phyloP scores from a whole-genome alignment of 2,329 filamentous ascomycete species.

The Cladosporium sp. region DNA sequence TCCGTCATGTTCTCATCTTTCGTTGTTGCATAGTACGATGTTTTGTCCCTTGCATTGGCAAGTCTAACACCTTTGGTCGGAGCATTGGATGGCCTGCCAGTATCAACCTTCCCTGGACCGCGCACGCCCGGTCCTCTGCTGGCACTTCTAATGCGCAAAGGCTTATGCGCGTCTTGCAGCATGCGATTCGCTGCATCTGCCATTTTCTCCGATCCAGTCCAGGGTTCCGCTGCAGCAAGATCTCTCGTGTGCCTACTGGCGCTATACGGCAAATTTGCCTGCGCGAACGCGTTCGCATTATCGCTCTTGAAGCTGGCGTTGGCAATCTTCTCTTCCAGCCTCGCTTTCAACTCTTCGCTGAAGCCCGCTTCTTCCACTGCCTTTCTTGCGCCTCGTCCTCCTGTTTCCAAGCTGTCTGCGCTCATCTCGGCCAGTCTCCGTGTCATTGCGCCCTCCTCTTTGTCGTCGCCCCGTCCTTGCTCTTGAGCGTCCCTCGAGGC shows the following conservation, averaged over 20 bases:
- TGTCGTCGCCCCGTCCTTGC: conserved; percentile 8
- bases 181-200: conserved; percentile 80
- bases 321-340: conserved; percentile 57
- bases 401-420: conserved; percentile 53
- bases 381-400: conserved; percentile 51
- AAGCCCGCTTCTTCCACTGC: conserved; percentile 60
- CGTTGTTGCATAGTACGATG: conserved; percentile 50
- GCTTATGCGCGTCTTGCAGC: conserved; percentile 60
- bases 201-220: conserved; percentile 72
- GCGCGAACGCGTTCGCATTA: conserved; percentile 50
- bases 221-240: conserved; percentile 64
- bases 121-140: conserved; percentile 25
- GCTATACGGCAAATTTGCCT: conserved; percentile 52
- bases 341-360: conserved; percentile 55
- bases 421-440: conserved; percentile 56
- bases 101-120: conserved; percentile 40
- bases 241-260: conserved; percentile 66
- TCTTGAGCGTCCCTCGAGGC: conserved; percentile 12
- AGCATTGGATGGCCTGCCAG: conserved; percentile 36
- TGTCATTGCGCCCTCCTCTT: conserved; percentile 54
- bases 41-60: conserved; percentile 56
- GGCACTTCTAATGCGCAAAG: conserved; percentile 36
- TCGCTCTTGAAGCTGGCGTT: conserved; percentile 52
- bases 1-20: conserved; percentile 59
- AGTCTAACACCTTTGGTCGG: conserved; percentile 46